A percentile compares a stretch with the other conserved stretches of the same genome.
Conservation (phyloP, 176 grass and related monocot species). For the Eremochloa ophiuroides region DNA sequence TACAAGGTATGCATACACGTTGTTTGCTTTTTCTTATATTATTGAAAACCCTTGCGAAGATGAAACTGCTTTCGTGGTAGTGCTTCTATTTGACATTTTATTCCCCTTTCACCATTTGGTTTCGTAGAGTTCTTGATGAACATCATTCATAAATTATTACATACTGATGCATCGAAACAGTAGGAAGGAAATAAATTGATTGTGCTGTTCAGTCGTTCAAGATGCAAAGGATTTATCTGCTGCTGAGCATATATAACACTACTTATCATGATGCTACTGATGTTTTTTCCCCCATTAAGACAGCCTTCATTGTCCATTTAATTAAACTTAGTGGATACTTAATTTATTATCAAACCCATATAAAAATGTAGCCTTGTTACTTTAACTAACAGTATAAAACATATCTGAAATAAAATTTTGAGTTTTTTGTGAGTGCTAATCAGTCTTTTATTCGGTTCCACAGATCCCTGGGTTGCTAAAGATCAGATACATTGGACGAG, state of each 20-base stretch:
- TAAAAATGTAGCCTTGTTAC: not conserved
- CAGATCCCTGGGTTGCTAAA: slow-evolving; percentile 90
- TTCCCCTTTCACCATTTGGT: not conserved
- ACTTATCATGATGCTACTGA: not conserved
- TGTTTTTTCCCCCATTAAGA: not conserved
- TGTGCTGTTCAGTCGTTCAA: not conserved
- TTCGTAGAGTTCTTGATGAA: not conserved
- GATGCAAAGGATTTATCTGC: not conserved
- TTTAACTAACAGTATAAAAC: not conserved
- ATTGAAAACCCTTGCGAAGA: too few species aligned
- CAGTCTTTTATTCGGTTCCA: not conserved
- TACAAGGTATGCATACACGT: slow-evolving; percentile 54
- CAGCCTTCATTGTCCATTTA: not conserved
- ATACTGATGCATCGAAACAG: not conserved
- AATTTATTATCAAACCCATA: too few species aligned
- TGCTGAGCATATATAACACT: too few species aligned
- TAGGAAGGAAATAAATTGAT: not conserved
- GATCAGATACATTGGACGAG: slow-evolving; percentile 81
- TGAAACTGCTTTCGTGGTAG: too few species aligned
- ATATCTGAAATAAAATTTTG: not conserved
- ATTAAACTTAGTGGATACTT: not conserved
- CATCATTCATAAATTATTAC: not conserved
- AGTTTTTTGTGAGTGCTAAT: not conserved
- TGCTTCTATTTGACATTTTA: not conserved
- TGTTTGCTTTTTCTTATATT: too few species aligned